Percentiles rank a stretch among this genome's conserved stretches.
Evolutionary conservation across 106 monocot species (phyloP).

Genomic region (Cymbidium sinense): DNA sequence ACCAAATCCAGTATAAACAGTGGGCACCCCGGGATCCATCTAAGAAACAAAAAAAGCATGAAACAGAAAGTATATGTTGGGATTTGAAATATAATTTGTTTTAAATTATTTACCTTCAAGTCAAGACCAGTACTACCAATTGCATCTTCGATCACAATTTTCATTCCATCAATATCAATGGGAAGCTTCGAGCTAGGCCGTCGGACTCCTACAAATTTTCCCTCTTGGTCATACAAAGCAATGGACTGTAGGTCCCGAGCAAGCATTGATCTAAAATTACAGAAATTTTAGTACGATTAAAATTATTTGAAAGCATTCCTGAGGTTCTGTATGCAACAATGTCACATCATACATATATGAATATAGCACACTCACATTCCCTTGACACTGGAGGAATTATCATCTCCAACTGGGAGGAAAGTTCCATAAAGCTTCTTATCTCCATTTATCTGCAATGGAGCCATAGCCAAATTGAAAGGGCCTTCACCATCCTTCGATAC

Average conservation of each 20-base stretch:
- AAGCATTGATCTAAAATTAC: slow-evolving; percentile 80
- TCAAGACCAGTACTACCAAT: slow-evolving; percentile 97
- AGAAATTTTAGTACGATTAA: background rate
- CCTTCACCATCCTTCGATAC: slow-evolving; percentile 88
- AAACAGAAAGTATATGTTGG: background rate
- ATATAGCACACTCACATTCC: slow-evolving; percentile 63
- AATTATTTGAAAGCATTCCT: too few relatives aligned
- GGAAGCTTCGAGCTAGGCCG: slow-evolving; percentile 84
- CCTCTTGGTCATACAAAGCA: slow-evolving; percentile 80
- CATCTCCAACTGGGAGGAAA: slow-evolving; percentile 66
- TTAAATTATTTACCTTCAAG: slow-evolving; percentile 49
- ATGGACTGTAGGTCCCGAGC: slow-evolving; percentile 92
- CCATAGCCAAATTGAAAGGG: slow-evolving; percentile 88
- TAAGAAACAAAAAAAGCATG: slow-evolving; percentile 9
- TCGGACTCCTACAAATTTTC: slow-evolving; percentile 90
- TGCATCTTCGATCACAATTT: slow-evolving; percentile 90
- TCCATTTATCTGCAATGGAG: slow-evolving; percentile 62
- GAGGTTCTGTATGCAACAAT: too few relatives aligned
- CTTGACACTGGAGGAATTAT: slow-evolving; percentile 62
- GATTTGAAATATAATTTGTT: background rate
- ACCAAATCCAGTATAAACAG: slow-evolving; percentile 97
- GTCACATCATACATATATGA: background rate
- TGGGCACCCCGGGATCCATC: slow-evolving; percentile 88
- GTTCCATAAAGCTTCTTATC: slow-evolving; percentile 92
- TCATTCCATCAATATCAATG: slow-evolving; percentile 76